A percentile compares a stretch with the other conserved stretches of the same genome.
Conservation (phyloP, 2,329 filamentous ascomycete genomes). For the Fusarium nelsonii region DNA sequence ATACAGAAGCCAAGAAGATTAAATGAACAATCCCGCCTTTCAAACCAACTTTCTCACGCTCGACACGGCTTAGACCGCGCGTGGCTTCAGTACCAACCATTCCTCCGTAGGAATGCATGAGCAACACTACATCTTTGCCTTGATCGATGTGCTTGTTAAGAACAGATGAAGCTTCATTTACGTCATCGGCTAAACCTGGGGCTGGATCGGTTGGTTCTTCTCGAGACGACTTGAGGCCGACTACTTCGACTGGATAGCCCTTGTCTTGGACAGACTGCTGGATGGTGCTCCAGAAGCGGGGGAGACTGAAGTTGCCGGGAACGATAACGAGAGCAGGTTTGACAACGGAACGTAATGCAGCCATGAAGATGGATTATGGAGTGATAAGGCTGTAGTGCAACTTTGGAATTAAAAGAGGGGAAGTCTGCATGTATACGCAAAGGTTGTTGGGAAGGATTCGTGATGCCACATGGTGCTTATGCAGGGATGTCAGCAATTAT, state of each 20-base stretch:
- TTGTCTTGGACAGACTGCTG: neutral
- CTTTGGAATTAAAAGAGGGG: neutral
- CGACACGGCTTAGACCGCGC: neutral
- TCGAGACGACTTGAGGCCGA: constrained; percentile 1
- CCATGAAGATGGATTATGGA: neutral
- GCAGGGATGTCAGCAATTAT: neutral
- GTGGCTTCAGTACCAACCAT: constrained; percentile 22
- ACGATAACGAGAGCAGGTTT: constrained; percentile 2
- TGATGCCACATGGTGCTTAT: neutral
- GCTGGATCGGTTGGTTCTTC: constrained; percentile 11
- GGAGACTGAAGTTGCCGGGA: constrained; percentile 20
- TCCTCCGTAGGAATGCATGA: constrained; percentile 27
- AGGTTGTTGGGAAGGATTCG: neutral
- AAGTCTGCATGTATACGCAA: accelerated
- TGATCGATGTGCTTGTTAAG: neutral
- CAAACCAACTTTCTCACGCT: neutral
- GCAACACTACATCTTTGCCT: constrained; percentile 2
- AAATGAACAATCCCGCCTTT: constrained; percentile 4
- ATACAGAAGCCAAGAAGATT: constrained; percentile 13
- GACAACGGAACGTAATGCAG: neutral
- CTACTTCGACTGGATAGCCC: neutral
- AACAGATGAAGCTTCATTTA: neutral
- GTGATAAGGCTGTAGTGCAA: accelerated
- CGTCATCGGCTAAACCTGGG: constrained; percentile 15
- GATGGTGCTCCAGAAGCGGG: constrained; percentile 13